Evolutionary conservation across 2,329 filamentous ascomycete genomes (phyloP), one percentile per base, ranked within the genome.

Genomic region (Venturia oleaginea): DNA sequence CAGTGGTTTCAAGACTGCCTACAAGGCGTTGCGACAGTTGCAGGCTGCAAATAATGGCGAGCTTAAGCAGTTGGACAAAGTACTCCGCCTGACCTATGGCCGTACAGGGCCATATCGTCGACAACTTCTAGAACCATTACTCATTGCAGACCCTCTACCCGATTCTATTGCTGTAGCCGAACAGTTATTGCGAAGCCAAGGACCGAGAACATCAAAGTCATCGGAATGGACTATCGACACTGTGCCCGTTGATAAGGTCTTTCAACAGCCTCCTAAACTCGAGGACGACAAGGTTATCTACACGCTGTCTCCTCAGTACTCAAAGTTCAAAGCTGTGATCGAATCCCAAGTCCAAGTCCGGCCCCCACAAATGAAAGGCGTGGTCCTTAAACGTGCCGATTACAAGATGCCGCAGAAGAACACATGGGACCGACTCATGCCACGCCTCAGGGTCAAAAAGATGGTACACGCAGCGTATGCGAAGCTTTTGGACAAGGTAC

Each of bases 41-140:
- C 69, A 68, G 46, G 77, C 81, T 59, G 85, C 84, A 24, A 86
- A 86, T 68, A 74, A 81, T 65, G 85, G 84, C 66, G 81, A 85
- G 62, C 68, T 73, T 17, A 72, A 72, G 17, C 77, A 79, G 17
- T 71, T 87, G 22, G 74, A 80, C 55, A 82, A 79, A 64, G 75
- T 86, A 13, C 73, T 88, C 24, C 72, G 78, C 38, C 72, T 80
- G 65, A 78, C 84, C 17, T 87, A 87, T 69, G 85, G 84, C 17
- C 80, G 85, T 62, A 76, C 75, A 38, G 85, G 85, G 10, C 78
- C 74, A 67, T 76, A 82, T 38, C 78, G 82, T 68, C 75, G 80
- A 65, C 73, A 80, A 11, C 71, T 87, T 38, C 63, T 84, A 65
- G 65, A 68, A 5, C 69, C 70, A 4, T 67, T 80, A 37, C 66